Percentiles rank a stretch among this genome's conserved stretches.
phyloP scores from a whole-genome alignment of 139 green algal species.

The Deuterostichococcus epilithicus region DNA sequence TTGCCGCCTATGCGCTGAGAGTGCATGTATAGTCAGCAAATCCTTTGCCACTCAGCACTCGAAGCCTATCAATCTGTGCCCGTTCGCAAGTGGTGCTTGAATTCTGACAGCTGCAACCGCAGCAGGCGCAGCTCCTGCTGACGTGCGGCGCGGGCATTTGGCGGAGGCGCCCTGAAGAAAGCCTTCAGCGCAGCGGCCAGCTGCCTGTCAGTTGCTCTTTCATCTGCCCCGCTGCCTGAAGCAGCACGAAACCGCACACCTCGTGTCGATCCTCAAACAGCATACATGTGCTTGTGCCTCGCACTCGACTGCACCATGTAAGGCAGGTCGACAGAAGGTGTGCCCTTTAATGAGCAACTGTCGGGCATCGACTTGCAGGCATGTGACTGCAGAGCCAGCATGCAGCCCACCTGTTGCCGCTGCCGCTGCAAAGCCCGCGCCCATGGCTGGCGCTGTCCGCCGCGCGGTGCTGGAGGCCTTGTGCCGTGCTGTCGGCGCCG shows the following conservation, averaged over 20 bases:
- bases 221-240: background rate
- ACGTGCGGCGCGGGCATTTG: slow-evolving; percentile 14
- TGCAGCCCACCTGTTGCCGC: background rate
- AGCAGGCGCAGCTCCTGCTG: slow-evolving; percentile 25
- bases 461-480: background rate
- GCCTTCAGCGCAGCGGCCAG: background rate
- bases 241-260: background rate
- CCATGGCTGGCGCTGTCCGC: background rate
- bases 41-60: no score
- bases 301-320: no score
- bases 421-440: background rate
- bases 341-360: no score
- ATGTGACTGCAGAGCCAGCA: background rate
- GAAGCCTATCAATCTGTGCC: no score
- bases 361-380: no score
- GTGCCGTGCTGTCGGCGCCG: slow-evolving; percentile 4
- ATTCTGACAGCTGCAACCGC: slow-evolving; percentile 28
- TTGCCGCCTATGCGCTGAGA: no score
- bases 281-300: background rate
- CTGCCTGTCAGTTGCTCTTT: background rate
- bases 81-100: slow-evolving; percentile 38
- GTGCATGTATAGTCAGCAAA: no score
- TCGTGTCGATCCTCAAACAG: background rate
- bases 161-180: slow-evolving; percentile 3
- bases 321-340: no score